Evolutionary conservation across 257 asterid species (phyloP).

Genomic region (Pogostemon cablin): DNA sequence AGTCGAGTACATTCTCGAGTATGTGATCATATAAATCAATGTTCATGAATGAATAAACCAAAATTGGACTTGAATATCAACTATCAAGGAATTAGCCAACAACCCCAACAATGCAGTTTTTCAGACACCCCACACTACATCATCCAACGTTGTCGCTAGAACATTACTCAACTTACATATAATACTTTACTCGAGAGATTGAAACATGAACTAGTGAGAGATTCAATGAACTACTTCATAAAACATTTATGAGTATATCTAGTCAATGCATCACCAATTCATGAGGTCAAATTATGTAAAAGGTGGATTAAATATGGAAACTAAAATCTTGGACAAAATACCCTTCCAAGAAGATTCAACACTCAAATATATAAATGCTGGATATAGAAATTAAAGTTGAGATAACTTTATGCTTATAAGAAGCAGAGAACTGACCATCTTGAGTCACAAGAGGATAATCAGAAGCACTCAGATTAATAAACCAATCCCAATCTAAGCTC

Average conservation of each 20-base stretch:
- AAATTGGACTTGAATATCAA: background rate
- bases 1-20: background rate
- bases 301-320: background rate
- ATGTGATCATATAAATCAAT: background rate
- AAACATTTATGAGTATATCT: background rate
- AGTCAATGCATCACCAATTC: conserved; percentile 10
- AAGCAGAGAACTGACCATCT: conserved; percentile 74
- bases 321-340: background rate
- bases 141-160: background rate
- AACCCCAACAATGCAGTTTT: background rate
- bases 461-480: conserved; percentile 97
- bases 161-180: background rate
- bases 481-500: conserved; percentile 93
- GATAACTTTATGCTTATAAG: background rate
- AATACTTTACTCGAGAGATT: conserved; percentile 14
- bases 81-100: background rate
- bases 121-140: background rate
- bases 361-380: conserved; percentile 13
- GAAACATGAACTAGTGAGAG: conserved; percentile 11
- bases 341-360: background rate
- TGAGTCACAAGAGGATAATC: conserved; percentile 98
- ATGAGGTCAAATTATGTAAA: conserved; percentile 4
- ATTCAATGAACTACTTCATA: conserved; percentile 1
- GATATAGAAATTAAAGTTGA: conserved; percentile 20
- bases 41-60: conserved; percentile 10